These are phyloP conservation scores for Cephalotrichum gorgonifer DNA, from an alignment of 2,329 filamentous ascomycete species.

Conservation along the genomic window DNA sequence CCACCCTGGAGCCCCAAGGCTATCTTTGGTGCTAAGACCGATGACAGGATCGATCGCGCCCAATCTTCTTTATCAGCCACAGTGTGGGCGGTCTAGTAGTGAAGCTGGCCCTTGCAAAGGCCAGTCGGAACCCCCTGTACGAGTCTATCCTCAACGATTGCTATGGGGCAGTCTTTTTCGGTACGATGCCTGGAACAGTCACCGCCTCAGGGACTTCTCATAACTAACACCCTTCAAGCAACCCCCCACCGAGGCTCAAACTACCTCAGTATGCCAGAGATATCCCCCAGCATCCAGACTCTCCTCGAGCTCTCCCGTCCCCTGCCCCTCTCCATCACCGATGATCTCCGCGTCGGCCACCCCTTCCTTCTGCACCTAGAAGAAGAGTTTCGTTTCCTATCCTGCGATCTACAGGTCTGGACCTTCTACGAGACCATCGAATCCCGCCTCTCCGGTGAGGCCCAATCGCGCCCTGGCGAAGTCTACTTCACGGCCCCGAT, in stretches of 20 bases:
- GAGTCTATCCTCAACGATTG: conserved; percentile 41
- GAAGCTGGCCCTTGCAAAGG: conserved; percentile 44
- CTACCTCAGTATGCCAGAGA: conserved; percentile 47
- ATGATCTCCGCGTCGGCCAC: conserved; percentile 40
- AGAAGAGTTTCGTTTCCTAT: conserved; percentile 44
- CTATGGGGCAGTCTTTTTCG: conserved; percentile 50
- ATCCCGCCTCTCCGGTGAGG: conserved; percentile 7
- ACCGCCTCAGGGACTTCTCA: neutral
- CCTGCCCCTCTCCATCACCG: conserved; percentile 37
- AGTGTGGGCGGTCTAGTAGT: conserved; percentile 51
- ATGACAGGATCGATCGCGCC: conserved; percentile 24
- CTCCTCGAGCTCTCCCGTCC: conserved; percentile 40
- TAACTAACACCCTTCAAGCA: conserved; percentile 21
- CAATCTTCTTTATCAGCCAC: conserved; percentile 50
- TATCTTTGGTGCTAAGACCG: neutral
- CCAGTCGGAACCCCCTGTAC: conserved; percentile 25
- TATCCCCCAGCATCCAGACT: conserved; percentile 42
- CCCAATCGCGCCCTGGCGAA: conserved; percentile 30
- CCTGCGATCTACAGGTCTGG: conserved; percentile 50
- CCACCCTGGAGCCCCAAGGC: too few species aligned
- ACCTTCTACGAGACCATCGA: conserved; percentile 54
- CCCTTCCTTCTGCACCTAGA: conserved; percentile 36
- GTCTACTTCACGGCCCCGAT: conserved; percentile 50
- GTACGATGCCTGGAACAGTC: too few species aligned
- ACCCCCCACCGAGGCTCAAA: conserved; percentile 54